Percentiles rank a stretch among this genome's conserved stretches.
Conservation (phyloP, 306 rosid genomes). For the Glycyrrhiza uralensis region DNA sequence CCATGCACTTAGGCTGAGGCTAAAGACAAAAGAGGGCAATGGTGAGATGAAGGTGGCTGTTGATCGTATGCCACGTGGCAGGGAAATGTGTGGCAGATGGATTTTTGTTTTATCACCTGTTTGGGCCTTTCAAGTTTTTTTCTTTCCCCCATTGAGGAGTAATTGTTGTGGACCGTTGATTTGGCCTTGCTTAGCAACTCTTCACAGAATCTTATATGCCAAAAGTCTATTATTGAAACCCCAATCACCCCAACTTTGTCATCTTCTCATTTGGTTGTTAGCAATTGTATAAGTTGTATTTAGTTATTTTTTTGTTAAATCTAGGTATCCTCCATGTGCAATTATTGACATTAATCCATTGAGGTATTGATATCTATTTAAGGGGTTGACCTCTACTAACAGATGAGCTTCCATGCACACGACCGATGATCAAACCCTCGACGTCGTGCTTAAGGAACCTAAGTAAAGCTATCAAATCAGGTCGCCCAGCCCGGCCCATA, state of each 20-base stretch:
- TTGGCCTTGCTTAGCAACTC: not conserved
- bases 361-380: no score
- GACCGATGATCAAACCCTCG: no score
- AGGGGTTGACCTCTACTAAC: no score
- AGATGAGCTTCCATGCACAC: no score
- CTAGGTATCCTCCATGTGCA: no score
- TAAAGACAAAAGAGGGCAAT: conserved; percentile 22
- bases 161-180: conserved; percentile 12
- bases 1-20: conserved; percentile 18
- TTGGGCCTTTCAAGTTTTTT: conserved; percentile 28
- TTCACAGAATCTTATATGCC: not conserved
- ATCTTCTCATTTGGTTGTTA: not conserved
- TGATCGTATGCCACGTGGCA: conserved; percentile 49
- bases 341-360: no score
- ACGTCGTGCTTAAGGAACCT: no score
- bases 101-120: conserved; percentile 48
- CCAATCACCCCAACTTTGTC: conserved; percentile 1
- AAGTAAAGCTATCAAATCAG: no score
- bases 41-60: conserved; percentile 14
- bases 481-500: no score
- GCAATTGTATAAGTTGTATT: not conserved
- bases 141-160: conserved; percentile 12
- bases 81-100: conserved; percentile 14
- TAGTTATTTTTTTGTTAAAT: no score
- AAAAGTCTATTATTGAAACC: not conserved